These are phyloP conservation scores for Penicillium taxi DNA, from an alignment of 495 filamentous ascomycete genomes.

Conservation along the genomic window DNA sequence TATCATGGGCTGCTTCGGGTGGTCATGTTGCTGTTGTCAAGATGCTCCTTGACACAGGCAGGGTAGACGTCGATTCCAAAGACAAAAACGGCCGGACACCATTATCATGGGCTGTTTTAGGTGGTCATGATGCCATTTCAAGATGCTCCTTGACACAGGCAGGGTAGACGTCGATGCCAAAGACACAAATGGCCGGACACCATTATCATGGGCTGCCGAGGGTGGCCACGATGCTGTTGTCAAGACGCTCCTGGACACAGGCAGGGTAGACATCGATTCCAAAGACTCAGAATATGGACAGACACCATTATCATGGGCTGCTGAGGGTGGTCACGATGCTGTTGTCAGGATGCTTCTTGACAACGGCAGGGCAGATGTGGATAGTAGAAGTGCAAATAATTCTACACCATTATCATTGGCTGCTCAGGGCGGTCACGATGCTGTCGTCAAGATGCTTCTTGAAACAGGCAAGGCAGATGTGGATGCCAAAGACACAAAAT, in stretches of 20 bases:
- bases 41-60: too few relatives aligned
- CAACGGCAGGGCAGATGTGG: constrained; percentile 18
- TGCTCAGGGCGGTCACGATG: background rate
- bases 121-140: too few relatives aligned
- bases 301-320: constrained; percentile 14
- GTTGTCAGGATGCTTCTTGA: constrained; percentile 25
- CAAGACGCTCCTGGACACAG: background rate
- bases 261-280: background rate
- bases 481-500: background rate
- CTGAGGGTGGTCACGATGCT: constrained; percentile 23
- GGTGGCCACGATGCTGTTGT: background rate
- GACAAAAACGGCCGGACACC: too few relatives aligned
- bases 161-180: too few relatives aligned
- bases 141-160: too few relatives aligned
- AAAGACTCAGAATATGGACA: background rate
- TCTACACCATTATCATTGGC: constrained; percentile 22
- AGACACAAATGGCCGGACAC: too few relatives aligned
- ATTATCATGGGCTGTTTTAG: too few relatives aligned
- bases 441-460: background rate
- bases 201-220: too few relatives aligned
- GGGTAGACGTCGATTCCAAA: too few relatives aligned
- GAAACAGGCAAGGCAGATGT: constrained; percentile 1
- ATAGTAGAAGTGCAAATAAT: constrained; percentile 23
- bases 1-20: too few relatives aligned
- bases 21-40: too few relatives aligned